Percentiles rank a stretch among this genome's conserved stretches.
Conservation (phyloP, 371 early-diverging fungal genomes). For the Batrachochytrium dendrobatidis region DNA sequence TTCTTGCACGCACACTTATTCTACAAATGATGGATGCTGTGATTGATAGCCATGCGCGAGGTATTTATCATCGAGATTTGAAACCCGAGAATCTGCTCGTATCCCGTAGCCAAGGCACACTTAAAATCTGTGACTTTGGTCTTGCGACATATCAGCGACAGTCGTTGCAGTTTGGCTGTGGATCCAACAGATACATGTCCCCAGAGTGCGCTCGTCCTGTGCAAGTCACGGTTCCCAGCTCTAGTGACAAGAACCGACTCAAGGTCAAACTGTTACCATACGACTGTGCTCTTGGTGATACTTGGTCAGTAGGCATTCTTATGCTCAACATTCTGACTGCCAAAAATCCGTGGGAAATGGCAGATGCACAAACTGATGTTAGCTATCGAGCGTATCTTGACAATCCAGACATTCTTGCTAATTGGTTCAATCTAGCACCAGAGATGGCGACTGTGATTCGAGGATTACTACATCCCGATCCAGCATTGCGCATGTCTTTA, state of each 20-base stretch:
- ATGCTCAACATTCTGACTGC: conserved; percentile 66
- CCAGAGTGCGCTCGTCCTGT: conserved; percentile 77
- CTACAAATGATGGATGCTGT: conserved; percentile 78
- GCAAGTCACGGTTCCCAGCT: conserved; percentile 1
- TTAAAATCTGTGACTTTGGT: conserved; percentile 93
- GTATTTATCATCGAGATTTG: conserved; percentile 81
- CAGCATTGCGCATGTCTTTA: no score
- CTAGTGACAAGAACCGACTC: conserved; percentile 4
- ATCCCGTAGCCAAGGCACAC: conserved; percentile 13
- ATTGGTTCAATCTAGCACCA: conserved; percentile 52
- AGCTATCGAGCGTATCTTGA: conserved; percentile 41
- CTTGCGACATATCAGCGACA: conserved; percentile 67
- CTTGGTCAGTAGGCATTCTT: conserved; percentile 69
- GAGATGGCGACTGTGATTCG: conserved; percentile 65
- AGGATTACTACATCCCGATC: conserved; percentile 62
- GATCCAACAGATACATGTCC: conserved; percentile 79
- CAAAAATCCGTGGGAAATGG: conserved; percentile 66
- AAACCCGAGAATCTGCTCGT: conserved; percentile 87
- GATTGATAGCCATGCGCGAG: conserved; percentile 64
- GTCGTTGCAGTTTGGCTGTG: conserved; percentile 81
- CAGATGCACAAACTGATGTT: conserved; percentile 22
- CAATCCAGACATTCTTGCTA: conserved; percentile 49
- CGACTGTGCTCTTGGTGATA: conserved; percentile 59
- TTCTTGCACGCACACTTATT: conserved; percentile 63
- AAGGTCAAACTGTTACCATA: conserved; percentile 20